phyloP scores from a whole-genome alignment of 208 protist genomes.

The Angomonas ambiguus region DNA sequence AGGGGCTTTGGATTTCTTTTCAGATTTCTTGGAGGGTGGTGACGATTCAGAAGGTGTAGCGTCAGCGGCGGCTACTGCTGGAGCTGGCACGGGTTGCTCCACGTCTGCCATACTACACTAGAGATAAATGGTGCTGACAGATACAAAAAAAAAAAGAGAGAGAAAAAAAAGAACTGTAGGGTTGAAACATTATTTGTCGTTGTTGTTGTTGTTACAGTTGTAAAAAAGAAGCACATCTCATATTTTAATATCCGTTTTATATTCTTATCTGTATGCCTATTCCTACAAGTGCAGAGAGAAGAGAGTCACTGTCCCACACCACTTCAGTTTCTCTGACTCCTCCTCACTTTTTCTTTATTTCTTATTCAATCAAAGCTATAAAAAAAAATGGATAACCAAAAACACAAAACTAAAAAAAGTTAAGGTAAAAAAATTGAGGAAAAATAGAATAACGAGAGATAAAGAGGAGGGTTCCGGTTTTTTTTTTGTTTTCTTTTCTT shows the following conservation, averaged over 20 bases:
- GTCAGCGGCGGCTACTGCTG: too few relatives aligned
- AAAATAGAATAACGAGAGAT: not conserved
- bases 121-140: too few relatives aligned
- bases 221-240: too few relatives aligned
- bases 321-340: not conserved
- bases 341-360: not conserved
- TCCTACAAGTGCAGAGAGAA: too few relatives aligned
- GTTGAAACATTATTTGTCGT: not conserved
- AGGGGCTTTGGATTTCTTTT: too few relatives aligned
- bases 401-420: not conserved
- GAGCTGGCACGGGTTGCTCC: too few relatives aligned
- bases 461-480: not conserved
- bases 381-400: not conserved
- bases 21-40: not conserved
- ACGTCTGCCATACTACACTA: too few relatives aligned
- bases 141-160: not conserved
- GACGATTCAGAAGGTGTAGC: too few relatives aligned
- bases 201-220: too few relatives aligned
- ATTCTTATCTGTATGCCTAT: too few relatives aligned
- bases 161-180: not conserved
- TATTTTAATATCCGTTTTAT: too few relatives aligned
- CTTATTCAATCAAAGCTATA: not conserved
- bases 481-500: not conserved
- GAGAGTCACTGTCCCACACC: too few relatives aligned
- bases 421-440: constrained; percentile 4